Evolutionary conservation across 1,139 yeast species (phyloP).

Genomic region (Pichia sp.): DNA sequence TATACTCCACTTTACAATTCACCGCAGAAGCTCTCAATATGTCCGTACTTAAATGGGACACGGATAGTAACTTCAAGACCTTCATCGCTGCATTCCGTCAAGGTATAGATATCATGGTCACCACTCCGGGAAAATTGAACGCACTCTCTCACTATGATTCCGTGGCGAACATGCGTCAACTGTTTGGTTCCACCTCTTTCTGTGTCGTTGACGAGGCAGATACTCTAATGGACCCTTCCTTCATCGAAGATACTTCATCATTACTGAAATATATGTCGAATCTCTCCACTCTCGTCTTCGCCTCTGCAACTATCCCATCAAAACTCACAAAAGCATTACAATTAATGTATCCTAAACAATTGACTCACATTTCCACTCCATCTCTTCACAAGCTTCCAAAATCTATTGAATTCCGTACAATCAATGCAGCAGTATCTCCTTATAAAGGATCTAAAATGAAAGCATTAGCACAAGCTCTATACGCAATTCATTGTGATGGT

Average conservation of each 20-base stretch:
- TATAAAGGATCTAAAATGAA: slow-evolving; percentile 77
- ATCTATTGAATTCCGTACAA: slow-evolving; percentile 60
- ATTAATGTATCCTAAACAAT: slow-evolving; percentile 58
- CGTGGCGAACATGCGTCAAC: slow-evolving; percentile 21
- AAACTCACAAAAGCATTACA: slow-evolving; percentile 61
- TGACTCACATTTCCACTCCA: slow-evolving; percentile 67
- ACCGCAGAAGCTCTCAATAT: slow-evolving; percentile 36
- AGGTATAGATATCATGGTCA: slow-evolving; percentile 69
- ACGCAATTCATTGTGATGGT: slow-evolving; percentile 79
- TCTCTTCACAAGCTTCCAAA: slow-evolving; percentile 76
- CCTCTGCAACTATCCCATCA: slow-evolving; percentile 87
- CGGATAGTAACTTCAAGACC: slow-evolving; percentile 30
- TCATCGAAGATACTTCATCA: slow-evolving; percentile 59
- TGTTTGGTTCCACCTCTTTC: slow-evolving; percentile 37
- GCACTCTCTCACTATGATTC: slow-evolving; percentile 26
- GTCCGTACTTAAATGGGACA: slow-evolving; percentile 52
- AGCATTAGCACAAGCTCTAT: slow-evolving; percentile 82
- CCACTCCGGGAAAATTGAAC: slow-evolving; percentile 69
- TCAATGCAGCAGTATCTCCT: slow-evolving; percentile 71
- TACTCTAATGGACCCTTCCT: slow-evolving; percentile 79
- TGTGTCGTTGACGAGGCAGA: slow-evolving; percentile 95
- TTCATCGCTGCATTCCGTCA: slow-evolving; percentile 41
- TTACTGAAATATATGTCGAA: slow-evolving; percentile 48
- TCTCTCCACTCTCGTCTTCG: slow-evolving; percentile 60
- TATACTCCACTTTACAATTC: slow-evolving; percentile 43